Evolutionary conservation across 2,329 filamentous ascomycete genomes (phyloP), one percentile per base, ranked within the genome.

Genomic region (Pyrenophora teres): DNA sequence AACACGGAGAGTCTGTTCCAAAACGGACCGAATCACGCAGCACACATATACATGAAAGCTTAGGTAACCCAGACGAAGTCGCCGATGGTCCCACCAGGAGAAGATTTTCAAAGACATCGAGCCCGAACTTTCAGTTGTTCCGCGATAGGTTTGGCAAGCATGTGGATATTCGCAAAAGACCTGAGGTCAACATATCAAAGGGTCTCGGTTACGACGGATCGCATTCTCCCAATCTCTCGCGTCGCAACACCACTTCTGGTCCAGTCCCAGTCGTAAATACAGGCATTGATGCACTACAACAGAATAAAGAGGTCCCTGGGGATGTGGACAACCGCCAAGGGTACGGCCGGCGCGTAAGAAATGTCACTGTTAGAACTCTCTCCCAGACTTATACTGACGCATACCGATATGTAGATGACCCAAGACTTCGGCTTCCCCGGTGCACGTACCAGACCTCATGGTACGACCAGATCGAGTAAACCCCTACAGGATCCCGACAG

Each of bases 381-480:
- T 2, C 9, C 3, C 2, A 13, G 27, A 13, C 10, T 10, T 12
- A 30, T 30, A 13, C 27, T 30, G 27, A 30, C 4, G 10, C 10
- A 30, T 30, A 30, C 10, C 27, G 10, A 30, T 9, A 30, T 30
- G 2, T 30, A 30, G 27, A 30, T 59, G 19, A 70, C 67, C 6
- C 56, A 63, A 37, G 68, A 73, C 39, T 72, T 73, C 41, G 67
- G 69, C 19, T 73, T 61, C 38, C 69, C 66, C 30, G 67, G 69
- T 35, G 69, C 69, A 44, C 60, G 59, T 16, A 65, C 69, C 45
- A 70, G 64, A 31, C 56, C 57, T 31, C 37, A 47, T 31, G 33
- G 53, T 30, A 55, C 60, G 7, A 54, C 46, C 33, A 41, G 46
- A 32, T 43, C 49, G 9, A 53, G 41, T 15, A 56, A 52, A 21